Conservation (phyloP, 805 yeast species). For the Torulaspora maleeae region DNA sequence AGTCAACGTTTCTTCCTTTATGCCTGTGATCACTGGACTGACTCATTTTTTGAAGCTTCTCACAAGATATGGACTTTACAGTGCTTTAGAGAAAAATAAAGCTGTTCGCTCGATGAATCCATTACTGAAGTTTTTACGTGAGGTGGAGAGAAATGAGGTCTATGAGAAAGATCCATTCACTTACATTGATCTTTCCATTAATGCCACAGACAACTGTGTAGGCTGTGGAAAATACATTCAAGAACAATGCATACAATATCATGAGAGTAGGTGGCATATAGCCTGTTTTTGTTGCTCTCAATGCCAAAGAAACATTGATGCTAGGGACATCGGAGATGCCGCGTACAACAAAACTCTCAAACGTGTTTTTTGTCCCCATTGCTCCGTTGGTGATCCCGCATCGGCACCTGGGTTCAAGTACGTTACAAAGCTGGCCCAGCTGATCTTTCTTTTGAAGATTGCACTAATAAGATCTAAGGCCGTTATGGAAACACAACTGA, state of each 20-base stretch:
- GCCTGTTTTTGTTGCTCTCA: constrained; percentile 63
- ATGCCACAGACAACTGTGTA: constrained; percentile 72
- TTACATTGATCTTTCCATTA: constrained; percentile 45
- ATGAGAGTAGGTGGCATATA: constrained; percentile 74
- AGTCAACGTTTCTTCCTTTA: constrained; percentile 50
- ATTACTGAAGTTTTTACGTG: constrained; percentile 56
- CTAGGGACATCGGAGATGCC: constrained; percentile 43
- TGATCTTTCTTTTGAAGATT: constrained; percentile 71
- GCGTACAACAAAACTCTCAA: constrained; percentile 40
- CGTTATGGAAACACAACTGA: constrained; percentile 46
- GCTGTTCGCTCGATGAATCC: constrained; percentile 54
- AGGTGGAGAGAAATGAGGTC: constrained; percentile 45
- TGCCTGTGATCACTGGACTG: constrained; percentile 80
- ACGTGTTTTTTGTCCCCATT: constrained; percentile 54
- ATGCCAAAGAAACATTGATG: constrained; percentile 46
- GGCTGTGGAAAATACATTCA: constrained; percentile 74
- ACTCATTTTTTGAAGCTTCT: constrained; percentile 89
- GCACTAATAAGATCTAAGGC: constrained; percentile 72
- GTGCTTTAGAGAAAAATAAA: constrained; percentile 66
- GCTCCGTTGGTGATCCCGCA: constrained; percentile 50
- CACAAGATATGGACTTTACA: constrained; percentile 72
- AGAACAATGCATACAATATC: constrained; percentile 64
- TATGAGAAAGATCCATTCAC: constrained; percentile 37
- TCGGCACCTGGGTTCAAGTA: constrained; percentile 51
- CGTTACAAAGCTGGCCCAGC: constrained; percentile 69